These are phyloP conservation scores for Stylosanthes scabra DNA, from an alignment of 331 rosid genomes.

Conservation along the genomic window DNA sequence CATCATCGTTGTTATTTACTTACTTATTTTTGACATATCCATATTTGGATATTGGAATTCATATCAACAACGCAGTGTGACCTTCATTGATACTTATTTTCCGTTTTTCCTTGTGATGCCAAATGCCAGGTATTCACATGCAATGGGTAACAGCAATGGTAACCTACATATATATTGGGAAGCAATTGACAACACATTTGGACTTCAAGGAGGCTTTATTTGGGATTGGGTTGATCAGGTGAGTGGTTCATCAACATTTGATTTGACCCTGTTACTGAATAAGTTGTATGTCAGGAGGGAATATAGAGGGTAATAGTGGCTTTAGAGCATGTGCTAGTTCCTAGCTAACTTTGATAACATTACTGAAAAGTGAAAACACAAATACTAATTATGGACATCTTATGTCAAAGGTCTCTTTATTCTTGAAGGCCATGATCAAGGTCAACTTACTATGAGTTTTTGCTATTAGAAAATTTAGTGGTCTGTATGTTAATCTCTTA, in stretches of 20 bases:
- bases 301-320: not conserved
- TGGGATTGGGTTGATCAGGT: slow-evolving; percentile 99
- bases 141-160: slow-evolving; percentile 98
- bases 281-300: not conserved
- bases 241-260: slow-evolving; percentile 17
- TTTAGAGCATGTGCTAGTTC: not conserved
- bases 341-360: not conserved
- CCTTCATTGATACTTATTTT: slow-evolving; percentile 4
- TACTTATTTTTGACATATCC: not conserved
- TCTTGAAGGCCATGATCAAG: not conserved
- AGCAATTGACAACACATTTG: slow-evolving; percentile 91
- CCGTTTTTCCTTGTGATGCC: slow-evolving; percentile 26
- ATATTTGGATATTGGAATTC: not conserved
- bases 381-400: not conserved
- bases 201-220: slow-evolving; percentile 99
- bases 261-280: not conserved
- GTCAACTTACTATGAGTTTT: not conserved
- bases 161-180: slow-evolving; percentile 93
- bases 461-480: not conserved
- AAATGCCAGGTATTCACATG: slow-evolving; percentile 87
- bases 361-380: not conserved
- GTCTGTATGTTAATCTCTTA: no score
- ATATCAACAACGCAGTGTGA: not conserved
- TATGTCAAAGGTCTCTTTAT: not conserved
- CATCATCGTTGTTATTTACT: not conserved